phyloP scores from a whole-genome alignment of 2,329 filamentous ascomycete species.

The Escovopsis sp. region DNA sequence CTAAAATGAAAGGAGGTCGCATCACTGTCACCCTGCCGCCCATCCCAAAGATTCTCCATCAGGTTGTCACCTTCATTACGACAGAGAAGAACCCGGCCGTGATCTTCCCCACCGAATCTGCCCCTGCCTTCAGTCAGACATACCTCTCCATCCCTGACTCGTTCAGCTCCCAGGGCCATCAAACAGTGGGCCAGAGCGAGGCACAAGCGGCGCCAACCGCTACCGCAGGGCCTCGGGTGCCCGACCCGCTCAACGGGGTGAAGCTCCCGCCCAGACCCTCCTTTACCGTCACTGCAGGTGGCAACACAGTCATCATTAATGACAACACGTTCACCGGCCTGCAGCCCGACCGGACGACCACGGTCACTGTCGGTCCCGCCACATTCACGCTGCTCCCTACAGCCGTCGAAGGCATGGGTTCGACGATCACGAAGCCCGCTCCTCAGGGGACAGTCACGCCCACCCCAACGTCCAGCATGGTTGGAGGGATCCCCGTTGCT shows the following conservation, averaged over 20 bases:
- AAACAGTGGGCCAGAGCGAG: constrained; percentile 3
- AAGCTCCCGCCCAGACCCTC: constrained; percentile 5
- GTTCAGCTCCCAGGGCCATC: constrained; percentile 7
- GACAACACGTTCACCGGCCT: constrained; percentile 27
- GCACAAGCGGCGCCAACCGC: background rate
- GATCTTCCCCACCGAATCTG: constrained; percentile 22
- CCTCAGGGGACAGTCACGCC: constrained; percentile 15
- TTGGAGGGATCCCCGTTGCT: constrained; percentile 25
- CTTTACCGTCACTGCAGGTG: constrained; percentile 29
- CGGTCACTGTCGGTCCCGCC: constrained; percentile 24
- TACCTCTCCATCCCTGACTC: background rate
- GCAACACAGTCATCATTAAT: constrained; percentile 31
- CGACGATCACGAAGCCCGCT: constrained; percentile 26
- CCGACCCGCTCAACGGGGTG: background rate
- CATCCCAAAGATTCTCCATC: background rate
- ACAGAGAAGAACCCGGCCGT: constrained; percentile 41
- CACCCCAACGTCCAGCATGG: constrained; percentile 19
- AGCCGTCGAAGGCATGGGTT: constrained; percentile 27
- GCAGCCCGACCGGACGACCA: constrained; percentile 21
- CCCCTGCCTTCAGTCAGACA: constrained; percentile 23
- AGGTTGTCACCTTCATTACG: constrained; percentile 30
- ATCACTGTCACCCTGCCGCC: constrained; percentile 2
- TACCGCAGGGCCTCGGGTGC: too few relatives aligned
- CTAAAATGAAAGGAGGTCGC: background rate
- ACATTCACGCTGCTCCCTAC: constrained; percentile 34